phyloP scores from a whole-genome alignment of 169 alveolate species.

The Ichthyophthirius multifiliis region DNA sequence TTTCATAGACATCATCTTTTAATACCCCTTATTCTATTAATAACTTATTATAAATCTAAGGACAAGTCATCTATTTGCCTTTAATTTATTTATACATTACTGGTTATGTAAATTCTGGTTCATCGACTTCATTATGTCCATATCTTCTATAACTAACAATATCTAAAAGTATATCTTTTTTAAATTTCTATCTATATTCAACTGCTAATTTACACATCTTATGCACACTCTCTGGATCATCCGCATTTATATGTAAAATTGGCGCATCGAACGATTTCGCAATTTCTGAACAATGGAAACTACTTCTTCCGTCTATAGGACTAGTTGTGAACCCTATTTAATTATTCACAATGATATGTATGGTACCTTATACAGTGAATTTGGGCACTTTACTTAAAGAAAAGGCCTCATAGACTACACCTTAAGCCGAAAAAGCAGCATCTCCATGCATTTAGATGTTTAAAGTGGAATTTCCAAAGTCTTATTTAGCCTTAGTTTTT shows the following conservation, averaged over 20 bases:
- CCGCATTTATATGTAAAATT: slow-evolving; percentile 93
- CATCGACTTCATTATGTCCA: slow-evolving; percentile 96
- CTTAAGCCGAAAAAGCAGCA: slow-evolving; percentile 95
- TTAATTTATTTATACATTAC: slow-evolving; percentile 61
- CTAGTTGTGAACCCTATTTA: slow-evolving; percentile 95
- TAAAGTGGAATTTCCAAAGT: slow-evolving; percentile 41
- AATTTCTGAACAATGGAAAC: slow-evolving; percentile 49
- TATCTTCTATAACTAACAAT: slow-evolving; percentile 90
- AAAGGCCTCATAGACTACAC: slow-evolving; percentile 92
- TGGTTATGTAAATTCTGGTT: slow-evolving; percentile 95
- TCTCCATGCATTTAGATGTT: slow-evolving; percentile 94
- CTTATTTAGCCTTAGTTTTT: slow-evolving; percentile 91
- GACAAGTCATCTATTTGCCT: slow-evolving; percentile 43
- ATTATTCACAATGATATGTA: slow-evolving; percentile 90
- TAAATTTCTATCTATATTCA: slow-evolving; percentile 87
- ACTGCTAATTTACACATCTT: slow-evolving; percentile 87
- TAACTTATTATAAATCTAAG: slow-evolving; percentile 38
- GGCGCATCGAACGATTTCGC: slow-evolving; percentile 92
- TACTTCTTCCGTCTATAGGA: slow-evolving; percentile 85
- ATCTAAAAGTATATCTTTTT: slow-evolving; percentile 90
- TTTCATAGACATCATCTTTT: slow-evolving; percentile 37
- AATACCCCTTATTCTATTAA: slow-evolving; percentile 23
- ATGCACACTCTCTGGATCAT: slow-evolving; percentile 91
- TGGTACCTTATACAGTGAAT: slow-evolving; percentile 90
- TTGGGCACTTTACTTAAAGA: slow-evolving; percentile 87